These are phyloP conservation scores for Hanseniaspora lachancei DNA, from an alignment of 805 yeast species.

Conservation along the genomic window DNA sequence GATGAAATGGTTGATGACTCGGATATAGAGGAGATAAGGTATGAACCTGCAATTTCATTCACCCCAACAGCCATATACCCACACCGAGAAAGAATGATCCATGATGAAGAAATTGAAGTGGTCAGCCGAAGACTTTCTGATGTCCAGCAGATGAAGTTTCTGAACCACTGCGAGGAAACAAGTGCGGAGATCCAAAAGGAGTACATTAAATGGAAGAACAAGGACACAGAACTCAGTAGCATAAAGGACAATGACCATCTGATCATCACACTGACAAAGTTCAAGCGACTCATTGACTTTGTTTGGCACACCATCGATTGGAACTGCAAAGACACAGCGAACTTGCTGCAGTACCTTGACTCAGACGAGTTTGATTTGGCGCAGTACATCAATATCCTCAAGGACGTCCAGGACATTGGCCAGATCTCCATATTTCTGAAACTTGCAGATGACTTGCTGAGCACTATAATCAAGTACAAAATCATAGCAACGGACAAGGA, in stretches of 20 bases:
- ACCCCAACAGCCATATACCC: constrained; percentile 10
- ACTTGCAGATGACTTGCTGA: constrained; percentile 55
- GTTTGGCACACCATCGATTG: constrained; percentile 49
- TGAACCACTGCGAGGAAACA: constrained; percentile 41
- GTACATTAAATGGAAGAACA: constrained; percentile 29
- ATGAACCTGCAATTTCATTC: constrained; percentile 7
- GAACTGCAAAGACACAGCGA: constrained; percentile 22
- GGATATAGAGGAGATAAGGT: background rate
- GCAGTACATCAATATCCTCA: background rate
- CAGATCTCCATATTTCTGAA: constrained; percentile 50
- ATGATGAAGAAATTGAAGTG: background rate
- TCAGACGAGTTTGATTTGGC: constrained; percentile 7
- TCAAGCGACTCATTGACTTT: constrained; percentile 38
- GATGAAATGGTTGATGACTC: background rate
- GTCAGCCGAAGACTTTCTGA: constrained; percentile 26
- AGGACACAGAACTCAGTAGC: constrained; percentile 25
- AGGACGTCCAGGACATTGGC: constrained; percentile 33
- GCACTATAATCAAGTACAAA: constrained; percentile 38
- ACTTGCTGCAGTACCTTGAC: constrained; percentile 10
- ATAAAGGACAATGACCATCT: constrained; percentile 19
- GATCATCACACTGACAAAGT: constrained; percentile 31
- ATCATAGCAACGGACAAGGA: constrained; percentile 20
- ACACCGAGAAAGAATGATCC: background rate
- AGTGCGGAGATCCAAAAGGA: constrained; percentile 42
- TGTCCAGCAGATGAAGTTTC: constrained; percentile 44